Base-by-base conservation (phyloP, 2,329 filamentous ascomycete species). In the Sporothrix schenckii region DNA sequence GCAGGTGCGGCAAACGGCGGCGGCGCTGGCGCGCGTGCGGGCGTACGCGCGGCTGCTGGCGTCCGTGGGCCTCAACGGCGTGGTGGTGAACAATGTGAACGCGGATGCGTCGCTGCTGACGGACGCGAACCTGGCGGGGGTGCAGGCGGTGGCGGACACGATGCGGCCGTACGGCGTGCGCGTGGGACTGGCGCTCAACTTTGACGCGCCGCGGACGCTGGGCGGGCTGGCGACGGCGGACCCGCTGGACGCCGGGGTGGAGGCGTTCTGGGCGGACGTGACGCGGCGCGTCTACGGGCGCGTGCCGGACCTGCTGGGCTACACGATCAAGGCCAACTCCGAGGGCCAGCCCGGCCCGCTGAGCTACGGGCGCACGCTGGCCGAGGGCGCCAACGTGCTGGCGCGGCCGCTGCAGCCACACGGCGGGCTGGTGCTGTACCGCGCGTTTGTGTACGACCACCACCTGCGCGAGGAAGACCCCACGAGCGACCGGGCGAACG, bases 11-110 rank as follows among this genome's bases (percentile, higher is more conserved):
- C 76, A 77, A 11, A 81, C 90, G 7, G 79, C 85, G n/a, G 80
- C 85, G 3, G 85, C 91, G 72, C 80, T 89, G 21, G 87, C 85
- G 1, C 86, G 89, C 0, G 87, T 85, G 0, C 79, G 82, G 5
- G 81, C 89, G 73, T 91, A 91, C 73, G 89, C 87, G 1, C 88
- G 89, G 1, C 81, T 92, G 3, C 79, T 92, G 16, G 85, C 89
- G 2, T 92, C 89, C 0, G 84, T 91, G 44, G 81, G 88, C 16
- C 79, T 92, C 74, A 92, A 92, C 73, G 90, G 83, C 0, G 82
- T 91, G 11, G 80, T 92, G 3, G 82, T 91, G 75, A 92, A 92
- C 80, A 92, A 92, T 71, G 90, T 92, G 75, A 92, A 92, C 74
- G 89, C 90, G 4, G 88, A 92, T 74, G 81, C 85, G 2, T 82